phyloP scores from a whole-genome alignment of 345 rosid genomes.

The Murraya koenigii region DNA sequence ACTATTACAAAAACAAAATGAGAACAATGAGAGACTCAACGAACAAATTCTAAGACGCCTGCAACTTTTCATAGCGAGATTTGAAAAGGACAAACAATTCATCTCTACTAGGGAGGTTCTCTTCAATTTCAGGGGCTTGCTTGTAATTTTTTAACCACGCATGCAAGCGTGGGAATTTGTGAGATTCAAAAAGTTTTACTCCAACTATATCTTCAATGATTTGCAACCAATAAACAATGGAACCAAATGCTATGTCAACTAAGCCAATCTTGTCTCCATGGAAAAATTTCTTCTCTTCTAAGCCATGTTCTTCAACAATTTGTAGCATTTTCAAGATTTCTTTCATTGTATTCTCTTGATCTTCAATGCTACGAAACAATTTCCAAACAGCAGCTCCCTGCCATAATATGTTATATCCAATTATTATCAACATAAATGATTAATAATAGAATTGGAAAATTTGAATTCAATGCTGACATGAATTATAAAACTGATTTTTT shows the following conservation, averaged over 20 bases:
- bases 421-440: neutral
- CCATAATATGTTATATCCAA: neutral
- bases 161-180: neutral
- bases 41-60: neutral
- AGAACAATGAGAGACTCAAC: neutral
- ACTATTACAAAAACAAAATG: too few relatives aligned
- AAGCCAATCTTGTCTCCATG: neutral
- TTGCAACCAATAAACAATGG: neutral
- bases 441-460: too few relatives aligned
- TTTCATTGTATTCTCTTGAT: neutral
- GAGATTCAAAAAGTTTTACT: neutral
- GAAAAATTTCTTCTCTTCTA: slow-evolving; percentile 3
- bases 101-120: neutral
- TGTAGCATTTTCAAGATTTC: neutral
- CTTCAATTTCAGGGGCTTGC: neutral
- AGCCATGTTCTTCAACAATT: neutral
- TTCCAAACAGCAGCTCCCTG: neutral
- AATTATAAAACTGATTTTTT: too few relatives aligned
- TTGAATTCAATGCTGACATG: neutral
- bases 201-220: neutral
- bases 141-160: neutral
- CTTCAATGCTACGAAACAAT: neutral
- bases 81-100: neutral
- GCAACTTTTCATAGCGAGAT: neutral
- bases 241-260: slow-evolving; percentile 4